Conservation (phyloP, 2,329 filamentous ascomycete genomes). For the Aspergillus phoenicis region DNA sequence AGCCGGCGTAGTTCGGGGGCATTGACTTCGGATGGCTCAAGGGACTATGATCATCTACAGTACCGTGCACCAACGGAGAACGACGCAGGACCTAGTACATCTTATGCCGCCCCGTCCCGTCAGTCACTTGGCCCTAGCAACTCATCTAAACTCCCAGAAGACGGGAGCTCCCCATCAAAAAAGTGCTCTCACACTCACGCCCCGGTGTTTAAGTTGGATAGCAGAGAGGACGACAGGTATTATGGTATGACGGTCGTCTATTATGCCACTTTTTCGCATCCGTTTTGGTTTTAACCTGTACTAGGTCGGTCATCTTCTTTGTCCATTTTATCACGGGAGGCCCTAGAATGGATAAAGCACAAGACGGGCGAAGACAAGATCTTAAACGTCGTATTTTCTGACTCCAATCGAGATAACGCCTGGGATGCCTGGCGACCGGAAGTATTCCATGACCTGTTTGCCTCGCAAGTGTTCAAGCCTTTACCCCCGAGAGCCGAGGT, state of each 20-base stretch:
- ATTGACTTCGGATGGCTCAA: not conserved
- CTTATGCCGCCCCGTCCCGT: not conserved
- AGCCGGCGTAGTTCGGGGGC: constrained; percentile 7
- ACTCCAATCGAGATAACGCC: constrained; percentile 81
- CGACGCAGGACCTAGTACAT: not conserved
- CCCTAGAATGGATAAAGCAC: constrained; percentile 94
- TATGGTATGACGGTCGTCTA: constrained; percentile 51
- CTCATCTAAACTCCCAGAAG: constrained; percentile 14
- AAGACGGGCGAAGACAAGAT: constrained; percentile 93
- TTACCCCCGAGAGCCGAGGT: constrained; percentile 84
- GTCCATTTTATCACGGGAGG: constrained; percentile 94
- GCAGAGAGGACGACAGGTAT: constrained; percentile 86
- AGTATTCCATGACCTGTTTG: constrained; percentile 87
- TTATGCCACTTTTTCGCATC: not conserved
- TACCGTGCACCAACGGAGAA: constrained; percentile 1
- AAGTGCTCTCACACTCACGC: constrained; percentile 58
- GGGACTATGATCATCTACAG: not conserved
- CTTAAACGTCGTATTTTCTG: constrained; percentile 80
- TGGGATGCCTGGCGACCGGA: constrained; percentile 97
- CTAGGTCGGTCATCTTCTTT: constrained; percentile 87
- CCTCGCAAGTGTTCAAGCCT: constrained; percentile 75
- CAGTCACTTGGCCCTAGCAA: constrained; percentile 17
- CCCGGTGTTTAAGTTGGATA: constrained; percentile 85
- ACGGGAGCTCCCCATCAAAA: constrained; percentile 42
- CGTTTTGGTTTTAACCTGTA: not conserved